A percentile compares a stretch with the other conserved stretches of the same genome.
These are phyloP conservation scores for Umbelopsis ramanniana DNA, from an alignment of 192 early-diverging fungal species.

Conservation along the genomic window DNA sequence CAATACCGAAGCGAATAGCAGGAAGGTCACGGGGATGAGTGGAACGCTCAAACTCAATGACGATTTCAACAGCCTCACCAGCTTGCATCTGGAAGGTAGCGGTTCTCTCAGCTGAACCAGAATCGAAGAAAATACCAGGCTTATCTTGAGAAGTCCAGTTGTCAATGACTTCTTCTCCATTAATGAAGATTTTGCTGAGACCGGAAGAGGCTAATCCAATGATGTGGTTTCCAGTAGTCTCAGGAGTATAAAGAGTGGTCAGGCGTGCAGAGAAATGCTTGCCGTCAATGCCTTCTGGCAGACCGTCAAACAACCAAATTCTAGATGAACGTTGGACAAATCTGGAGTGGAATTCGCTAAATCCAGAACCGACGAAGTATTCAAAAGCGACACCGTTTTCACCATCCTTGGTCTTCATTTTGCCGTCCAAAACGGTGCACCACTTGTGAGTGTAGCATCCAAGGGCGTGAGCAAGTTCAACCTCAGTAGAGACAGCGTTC, in stretches of 20 bases:
- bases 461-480: slow-evolving; percentile 2
- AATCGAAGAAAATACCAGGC: slow-evolving; percentile 28
- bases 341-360: slow-evolving; percentile 2
- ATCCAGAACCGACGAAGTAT: slow-evolving; percentile 20
- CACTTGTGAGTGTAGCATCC: slow-evolving; percentile 29
- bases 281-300: background rate
- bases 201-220: slow-evolving; percentile 21
- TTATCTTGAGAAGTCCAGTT: slow-evolving; percentile 26
- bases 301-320: slow-evolving; percentile 1
- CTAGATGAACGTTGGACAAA: background rate
- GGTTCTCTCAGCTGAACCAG: slow-evolving; percentile 21
- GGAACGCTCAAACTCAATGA: slow-evolving; percentile 16
- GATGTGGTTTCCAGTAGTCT: slow-evolving; percentile 14
- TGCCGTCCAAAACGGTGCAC: background rate
- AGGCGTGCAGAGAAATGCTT: slow-evolving; percentile 8
- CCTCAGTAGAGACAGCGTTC: slow-evolving; percentile 10
- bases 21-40: slow-evolving; percentile 1
- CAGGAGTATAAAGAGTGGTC: slow-evolving; percentile 15
- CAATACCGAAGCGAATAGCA: slow-evolving; percentile 24
- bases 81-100: slow-evolving; percentile 16
- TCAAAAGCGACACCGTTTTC: slow-evolving; percentile 15
- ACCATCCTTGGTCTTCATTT: slow-evolving; percentile 21
- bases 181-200: slow-evolving; percentile 19
- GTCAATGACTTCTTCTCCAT: slow-evolving; percentile 26
- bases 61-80: slow-evolving; percentile 12